Evolutionary conservation across 305 asterid species (phyloP).

Genomic region (Plantago coronopus): DNA sequence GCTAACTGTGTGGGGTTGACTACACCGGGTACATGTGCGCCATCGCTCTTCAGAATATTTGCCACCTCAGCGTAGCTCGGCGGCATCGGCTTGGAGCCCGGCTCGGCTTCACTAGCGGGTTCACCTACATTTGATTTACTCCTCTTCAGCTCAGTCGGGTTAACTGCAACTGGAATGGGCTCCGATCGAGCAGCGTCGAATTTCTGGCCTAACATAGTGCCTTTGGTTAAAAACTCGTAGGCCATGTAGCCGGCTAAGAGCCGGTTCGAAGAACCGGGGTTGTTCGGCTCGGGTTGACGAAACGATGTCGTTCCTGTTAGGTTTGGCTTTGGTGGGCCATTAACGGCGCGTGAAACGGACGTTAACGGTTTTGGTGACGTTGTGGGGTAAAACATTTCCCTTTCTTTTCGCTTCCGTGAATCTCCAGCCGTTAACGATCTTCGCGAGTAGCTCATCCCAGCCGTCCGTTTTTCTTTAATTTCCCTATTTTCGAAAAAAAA

Average conservation of each 20-base stretch:
- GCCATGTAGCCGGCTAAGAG: slow-evolving; percentile 67
- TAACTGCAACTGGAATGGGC: slow-evolving; percentile 27
- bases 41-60: slow-evolving; percentile 37
- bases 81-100: slow-evolving; percentile 30
- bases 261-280: slow-evolving; percentile 29
- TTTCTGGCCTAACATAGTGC: slow-evolving; percentile 45
- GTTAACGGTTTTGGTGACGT: slow-evolving; percentile 34
- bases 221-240: slow-evolving; percentile 45
- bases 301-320: slow-evolving; percentile 30
- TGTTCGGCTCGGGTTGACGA: slow-evolving; percentile 14
- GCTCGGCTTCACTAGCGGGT: slow-evolving; percentile 28
- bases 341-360: slow-evolving; percentile 31
- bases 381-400: slow-evolving; percentile 24
- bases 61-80: slow-evolving; percentile 48
- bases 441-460: slow-evolving; percentile 44
- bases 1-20: slow-evolving; percentile 55
- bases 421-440: slow-evolving; percentile 20
- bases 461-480: slow-evolving; percentile 32
- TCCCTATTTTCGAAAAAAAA: no score
- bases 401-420: slow-evolving; percentile 50
- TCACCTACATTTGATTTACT: slow-evolving; percentile 26
- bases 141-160: slow-evolving; percentile 26
- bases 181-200: slow-evolving; percentile 50
- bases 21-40: slow-evolving; percentile 50
- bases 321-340: slow-evolving; percentile 2